Base-by-base conservation (phyloP, 1,284 basidiomycete species). In the Naganishia albida region DNA sequence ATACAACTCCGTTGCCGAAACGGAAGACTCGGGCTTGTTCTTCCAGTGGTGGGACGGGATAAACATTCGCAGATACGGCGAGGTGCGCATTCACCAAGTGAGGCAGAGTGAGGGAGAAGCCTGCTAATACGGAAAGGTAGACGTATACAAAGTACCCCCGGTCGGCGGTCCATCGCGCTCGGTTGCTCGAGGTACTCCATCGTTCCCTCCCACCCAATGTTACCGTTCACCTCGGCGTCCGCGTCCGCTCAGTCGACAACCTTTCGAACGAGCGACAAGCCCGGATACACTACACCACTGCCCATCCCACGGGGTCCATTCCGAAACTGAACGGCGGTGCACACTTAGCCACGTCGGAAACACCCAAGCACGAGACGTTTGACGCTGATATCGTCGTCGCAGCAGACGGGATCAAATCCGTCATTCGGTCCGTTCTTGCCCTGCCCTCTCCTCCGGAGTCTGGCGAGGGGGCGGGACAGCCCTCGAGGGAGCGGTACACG, bases 131-230 rank as follows among this genome's bases (percentile, higher is more conserved):
- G 28, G 51, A 12, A 3, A n/a, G 25, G 12, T 7, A 66, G 65
- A 66, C 65, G 18, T 66, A 49, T 53, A 63, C 59, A 28, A 62
- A 63, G 18, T 66, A 66, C 60, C 65, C 65, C 16, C 65, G 65
- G 10, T 66, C 65, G n/a, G 65, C 65, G 34, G 59, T 55, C 40
- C 48, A 64, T 63, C 84, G 84, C 51, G 82, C 83, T 12, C 77
- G 75, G 1, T 83, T 84, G 64, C 75, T 85, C 8, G 81, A 84
- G 30, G 82, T 83, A 2, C 72, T 86, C n/a, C 74, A 82, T 7
- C 75, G 78, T 10, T 75, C 82, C 34, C 68, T 85, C 30, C 81
- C 84, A 65, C 73, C 81, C 0, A 70, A 72, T 1, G 70, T 74
- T 43, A 62, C 59, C 25, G 75, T 78, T 4, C 83, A 84, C 66